Evolutionary conservation across 1,139 yeast genomes (phyloP).

Genomic region (Lizanozyma gosingica): DNA sequence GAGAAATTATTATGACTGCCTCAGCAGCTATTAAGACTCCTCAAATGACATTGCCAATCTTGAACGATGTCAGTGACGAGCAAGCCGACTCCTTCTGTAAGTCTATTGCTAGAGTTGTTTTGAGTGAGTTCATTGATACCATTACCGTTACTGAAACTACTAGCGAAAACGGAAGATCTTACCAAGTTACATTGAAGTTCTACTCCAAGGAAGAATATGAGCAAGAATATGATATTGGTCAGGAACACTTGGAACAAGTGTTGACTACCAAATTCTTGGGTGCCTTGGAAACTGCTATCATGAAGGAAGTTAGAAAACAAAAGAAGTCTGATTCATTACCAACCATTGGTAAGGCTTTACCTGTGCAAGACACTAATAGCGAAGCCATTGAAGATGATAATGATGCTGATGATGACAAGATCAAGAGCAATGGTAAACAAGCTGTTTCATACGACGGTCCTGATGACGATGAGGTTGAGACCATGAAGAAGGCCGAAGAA

Average conservation of each 20-base stretch:
- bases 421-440: conserved; percentile 59
- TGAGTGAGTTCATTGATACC: conserved; percentile 83
- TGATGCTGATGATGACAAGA: conserved; percentile 64
- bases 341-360: conserved; percentile 65
- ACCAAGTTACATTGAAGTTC: conserved; percentile 65
- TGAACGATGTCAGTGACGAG: conserved; percentile 68
- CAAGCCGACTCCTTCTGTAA: conserved; percentile 93
- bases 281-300: conserved; percentile 62
- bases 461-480: conserved; percentile 86
- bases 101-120: conserved; percentile 72
- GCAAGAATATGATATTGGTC: conserved; percentile 80
- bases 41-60: conserved; percentile 89
- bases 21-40: conserved; percentile 93
- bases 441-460: conserved; percentile 92
- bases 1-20: conserved; percentile 99
- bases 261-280: conserved; percentile 58
- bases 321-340: conserved; percentile 50
- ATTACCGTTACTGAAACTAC: conserved; percentile 87
- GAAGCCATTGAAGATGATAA: conserved; percentile 39
- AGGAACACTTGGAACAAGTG: conserved; percentile 67
- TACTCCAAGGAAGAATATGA: conserved; percentile 72
- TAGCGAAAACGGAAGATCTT: conserved; percentile 60
- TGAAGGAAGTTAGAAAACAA: conserved; percentile 79
- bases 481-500: conserved; percentile 74
- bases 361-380: conserved; percentile 37